These are phyloP conservation scores for Silybum marianum DNA, from an alignment of 129 eudicot species.

Conservation along the genomic window DNA sequence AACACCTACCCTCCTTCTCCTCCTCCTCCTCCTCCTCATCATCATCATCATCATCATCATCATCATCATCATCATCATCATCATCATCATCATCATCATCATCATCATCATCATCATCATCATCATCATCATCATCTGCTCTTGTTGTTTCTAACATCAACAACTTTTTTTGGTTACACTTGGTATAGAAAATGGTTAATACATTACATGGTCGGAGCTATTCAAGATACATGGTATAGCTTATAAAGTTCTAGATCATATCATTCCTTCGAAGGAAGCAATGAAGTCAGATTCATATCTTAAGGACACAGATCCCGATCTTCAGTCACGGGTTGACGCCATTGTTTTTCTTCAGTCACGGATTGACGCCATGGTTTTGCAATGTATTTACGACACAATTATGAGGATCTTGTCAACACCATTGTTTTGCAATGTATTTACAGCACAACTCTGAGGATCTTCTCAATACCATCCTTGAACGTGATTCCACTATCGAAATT, in stretches of 20 bases:
- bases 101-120: too few relatives aligned
- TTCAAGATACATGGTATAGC: neutral
- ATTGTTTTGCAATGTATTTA: neutral
- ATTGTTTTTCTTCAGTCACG: too few relatives aligned
- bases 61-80: too few relatives aligned
- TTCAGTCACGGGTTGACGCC: neutral
- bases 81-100: too few relatives aligned
- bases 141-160: neutral
- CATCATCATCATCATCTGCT: too few relatives aligned
- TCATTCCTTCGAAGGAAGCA: neutral
- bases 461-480: neutral
- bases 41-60: too few relatives aligned
- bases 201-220: neutral
- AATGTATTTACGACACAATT: neutral
- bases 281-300: neutral
- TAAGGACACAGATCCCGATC: neutral
- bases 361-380: neutral
- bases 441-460: neutral
- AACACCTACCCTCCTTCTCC: neutral
- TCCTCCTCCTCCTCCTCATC: neutral
- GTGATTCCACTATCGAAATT: neutral
- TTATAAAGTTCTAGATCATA: neutral
- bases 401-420: neutral
- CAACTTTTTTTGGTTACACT: neutral
- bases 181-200: neutral